Evolutionary conservation across 1,284 basidiomycete genomes (phyloP).

Genomic region (Heterobasidion parviporum): DNA sequence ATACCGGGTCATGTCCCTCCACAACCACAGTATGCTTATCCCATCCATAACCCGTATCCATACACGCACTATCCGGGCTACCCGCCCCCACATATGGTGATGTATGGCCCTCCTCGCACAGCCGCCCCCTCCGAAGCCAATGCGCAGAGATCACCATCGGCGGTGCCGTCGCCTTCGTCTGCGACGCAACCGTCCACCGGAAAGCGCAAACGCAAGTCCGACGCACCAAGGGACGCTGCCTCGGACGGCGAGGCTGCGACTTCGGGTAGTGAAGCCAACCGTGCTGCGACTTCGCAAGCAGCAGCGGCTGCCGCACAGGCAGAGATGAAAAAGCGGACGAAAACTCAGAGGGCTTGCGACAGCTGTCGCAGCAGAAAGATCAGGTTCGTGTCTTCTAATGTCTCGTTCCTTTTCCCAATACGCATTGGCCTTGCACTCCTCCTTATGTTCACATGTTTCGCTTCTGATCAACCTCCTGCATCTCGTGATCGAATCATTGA

Average conservation of each 20-base stretch:
- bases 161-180: conserved; percentile 25
- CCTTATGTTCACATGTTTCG: too few species aligned
- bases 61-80: conserved; percentile 38
- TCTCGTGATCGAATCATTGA: too few species aligned
- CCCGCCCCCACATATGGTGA: conserved; percentile 54
- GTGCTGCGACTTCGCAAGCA: conserved; percentile 21
- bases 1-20: conserved; percentile 32
- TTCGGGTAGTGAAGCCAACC: conserved; percentile 36
- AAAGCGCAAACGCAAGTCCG: conserved; percentile 63
- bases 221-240: conserved; percentile 30
- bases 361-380: conserved; percentile 93
- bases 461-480: too few species aligned
- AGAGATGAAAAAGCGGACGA: conserved; percentile 80
- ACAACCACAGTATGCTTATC: conserved; percentile 38
- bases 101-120: conserved; percentile 41
- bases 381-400: conserved; percentile 33
- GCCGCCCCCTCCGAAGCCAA: conserved; percentile 11
- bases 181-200: conserved; percentile 33
- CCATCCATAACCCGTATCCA: conserved; percentile 44
- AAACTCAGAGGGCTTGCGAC: conserved; percentile 87
- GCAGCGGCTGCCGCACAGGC: conserved; percentile 15
- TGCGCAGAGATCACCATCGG: conserved; percentile 16
- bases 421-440: neutral
- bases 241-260: conserved; percentile 53
- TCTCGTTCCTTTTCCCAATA: neutral